Evolutionary conservation across 805 yeast genomes (phyloP).

Genomic region (Starmera amethionina): DNA sequence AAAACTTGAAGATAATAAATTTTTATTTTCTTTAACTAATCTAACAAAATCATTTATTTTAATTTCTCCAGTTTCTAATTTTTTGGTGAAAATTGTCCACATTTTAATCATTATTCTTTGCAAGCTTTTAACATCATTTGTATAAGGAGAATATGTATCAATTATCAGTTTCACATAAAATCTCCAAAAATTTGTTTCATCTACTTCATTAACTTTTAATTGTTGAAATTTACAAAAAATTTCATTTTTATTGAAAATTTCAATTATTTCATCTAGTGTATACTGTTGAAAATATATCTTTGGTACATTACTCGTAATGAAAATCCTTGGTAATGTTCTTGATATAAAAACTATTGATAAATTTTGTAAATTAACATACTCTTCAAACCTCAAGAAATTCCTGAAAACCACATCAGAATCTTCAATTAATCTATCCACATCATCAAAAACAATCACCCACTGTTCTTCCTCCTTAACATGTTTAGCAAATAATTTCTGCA

Average conservation of each 20-base stretch:
- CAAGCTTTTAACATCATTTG: slow-evolving; percentile 10
- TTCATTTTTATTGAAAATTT: slow-evolving; percentile 2
- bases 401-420: slow-evolving; percentile 8
- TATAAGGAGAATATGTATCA: slow-evolving; percentile 15
- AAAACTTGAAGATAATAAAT: slow-evolving; percentile 24
- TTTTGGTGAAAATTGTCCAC: slow-evolving; percentile 15
- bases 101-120: slow-evolving; percentile 9
- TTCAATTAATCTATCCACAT: slow-evolving; percentile 17
- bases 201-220: background rate
- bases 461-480: slow-evolving; percentile 3
- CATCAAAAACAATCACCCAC: slow-evolving; percentile 17
- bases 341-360: slow-evolving; percentile 13
- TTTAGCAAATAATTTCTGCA: slow-evolving; percentile 6
- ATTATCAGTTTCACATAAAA: slow-evolving; percentile 15
- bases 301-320: slow-evolving; percentile 13
- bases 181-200: slow-evolving; percentile 10
- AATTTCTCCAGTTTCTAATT: slow-evolving; percentile 7
- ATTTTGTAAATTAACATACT: slow-evolving; percentile 7
- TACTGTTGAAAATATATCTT: slow-evolving; percentile 11
- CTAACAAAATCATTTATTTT: slow-evolving; percentile 11
- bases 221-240: too few species aligned
- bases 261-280: slow-evolving; percentile 5
- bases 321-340: slow-evolving; percentile 7
- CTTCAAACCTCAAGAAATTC: slow-evolving; percentile 13
- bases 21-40: slow-evolving; percentile 20